phyloP scores from a whole-genome alignment of 129 eudicot species.

The Rutidosis leptorrhynchoides region DNA sequence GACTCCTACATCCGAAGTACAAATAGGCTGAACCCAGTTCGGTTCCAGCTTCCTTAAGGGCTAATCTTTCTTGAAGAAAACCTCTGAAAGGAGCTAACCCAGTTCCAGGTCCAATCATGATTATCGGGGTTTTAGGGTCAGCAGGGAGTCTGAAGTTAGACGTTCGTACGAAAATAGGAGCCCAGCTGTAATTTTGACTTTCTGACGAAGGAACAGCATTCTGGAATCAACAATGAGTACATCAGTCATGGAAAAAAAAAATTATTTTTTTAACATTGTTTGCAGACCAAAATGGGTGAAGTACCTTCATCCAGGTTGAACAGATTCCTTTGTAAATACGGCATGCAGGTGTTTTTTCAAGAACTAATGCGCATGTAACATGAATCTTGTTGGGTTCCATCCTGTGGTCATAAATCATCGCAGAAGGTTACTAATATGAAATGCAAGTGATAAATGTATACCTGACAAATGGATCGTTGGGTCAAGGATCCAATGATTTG shows the following conservation, averaged over 20 bases:
- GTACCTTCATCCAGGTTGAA: conserved; percentile 99
- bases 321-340: conserved; percentile 90
- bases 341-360: conserved; percentile 80
- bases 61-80: conserved; percentile 89
- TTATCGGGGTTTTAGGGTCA: conserved; percentile 70
- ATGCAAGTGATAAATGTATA: background rate
- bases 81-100: conserved; percentile 99
- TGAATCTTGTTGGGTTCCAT: conserved; percentile 77
- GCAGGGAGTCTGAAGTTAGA: conserved; percentile 92
- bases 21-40: conserved; percentile 75
- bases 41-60: conserved; percentile 80
- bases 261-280: background rate
- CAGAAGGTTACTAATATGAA: background rate
- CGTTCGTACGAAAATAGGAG: conserved; percentile 80
- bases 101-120: conserved; percentile 99
- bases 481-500: too few species aligned
- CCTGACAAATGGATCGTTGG: too few species aligned
- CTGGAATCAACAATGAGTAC: conserved; percentile 38
- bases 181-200: conserved; percentile 68
- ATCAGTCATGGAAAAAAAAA: background rate
- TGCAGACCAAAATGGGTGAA: background rate
- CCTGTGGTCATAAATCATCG: conserved; percentile 42
- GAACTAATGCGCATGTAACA: conserved; percentile 93
- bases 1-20: conserved; percentile 93
- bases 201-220: conserved; percentile 78